phyloP scores from a whole-genome alignment of 768 basidiomycete species.

The Strobilomyces echinocephalus region DNA sequence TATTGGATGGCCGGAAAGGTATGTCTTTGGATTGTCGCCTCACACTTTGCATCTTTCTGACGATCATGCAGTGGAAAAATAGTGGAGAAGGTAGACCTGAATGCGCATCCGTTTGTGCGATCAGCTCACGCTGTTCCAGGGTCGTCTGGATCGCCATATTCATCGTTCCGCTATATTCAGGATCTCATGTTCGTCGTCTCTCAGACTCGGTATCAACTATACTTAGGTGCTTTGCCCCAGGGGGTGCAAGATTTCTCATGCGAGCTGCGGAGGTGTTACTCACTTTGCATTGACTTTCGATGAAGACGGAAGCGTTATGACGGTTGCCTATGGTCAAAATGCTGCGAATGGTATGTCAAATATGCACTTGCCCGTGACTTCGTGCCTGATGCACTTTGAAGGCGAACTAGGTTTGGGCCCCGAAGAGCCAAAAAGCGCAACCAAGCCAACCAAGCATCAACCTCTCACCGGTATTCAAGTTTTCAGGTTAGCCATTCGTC shows the following conservation, averaged over 20 bases:
- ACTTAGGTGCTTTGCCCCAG: slow-evolving; percentile 31
- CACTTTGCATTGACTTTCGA: slow-evolving; percentile 79
- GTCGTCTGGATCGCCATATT: slow-evolving; percentile 85
- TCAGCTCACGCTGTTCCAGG: slow-evolving; percentile 43
- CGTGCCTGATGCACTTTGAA: slow-evolving; percentile 17
- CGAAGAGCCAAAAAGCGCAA: slow-evolving; percentile 81
- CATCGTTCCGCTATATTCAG: slow-evolving; percentile 79
- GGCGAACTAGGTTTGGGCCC: slow-evolving; percentile 79
- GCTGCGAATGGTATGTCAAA: slow-evolving; percentile 63
- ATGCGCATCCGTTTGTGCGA: neutral
- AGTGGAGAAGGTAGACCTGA: slow-evolving; percentile 73
- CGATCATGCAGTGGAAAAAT: slow-evolving; percentile 74
- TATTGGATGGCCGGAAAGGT: slow-evolving; percentile 85
- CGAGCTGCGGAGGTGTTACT: slow-evolving; percentile 80
- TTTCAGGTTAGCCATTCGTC: slow-evolving; percentile 51
- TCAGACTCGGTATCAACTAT: neutral
- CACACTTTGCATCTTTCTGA: neutral
- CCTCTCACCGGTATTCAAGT: slow-evolving; percentile 78
- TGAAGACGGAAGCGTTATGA: slow-evolving; percentile 72
- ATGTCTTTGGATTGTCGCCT: slow-evolving; percentile 8
- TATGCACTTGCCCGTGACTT: neutral
- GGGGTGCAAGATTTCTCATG: slow-evolving; percentile 72
- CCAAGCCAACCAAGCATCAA: slow-evolving; percentile 69
- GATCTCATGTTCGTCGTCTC: slow-evolving; percentile 65
- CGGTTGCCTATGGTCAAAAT: slow-evolving; percentile 81